Conservation (phyloP, 2,329 filamentous ascomycete genomes). For the Salinomyces thailandicus region DNA sequence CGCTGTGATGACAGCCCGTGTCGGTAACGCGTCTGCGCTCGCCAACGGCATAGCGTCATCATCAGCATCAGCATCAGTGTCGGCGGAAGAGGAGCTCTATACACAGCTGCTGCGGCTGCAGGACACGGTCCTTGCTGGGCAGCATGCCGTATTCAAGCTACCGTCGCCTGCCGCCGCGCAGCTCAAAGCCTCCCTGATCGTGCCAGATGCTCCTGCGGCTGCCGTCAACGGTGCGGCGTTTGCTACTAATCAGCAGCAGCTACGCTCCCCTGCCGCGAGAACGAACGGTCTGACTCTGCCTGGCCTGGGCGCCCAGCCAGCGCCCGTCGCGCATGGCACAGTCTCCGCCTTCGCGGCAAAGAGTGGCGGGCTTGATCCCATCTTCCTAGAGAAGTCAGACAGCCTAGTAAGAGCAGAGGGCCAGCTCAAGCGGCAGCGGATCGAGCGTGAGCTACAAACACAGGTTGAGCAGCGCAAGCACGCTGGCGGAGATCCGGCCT, state of each 20-base stretch:
- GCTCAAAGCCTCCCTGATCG: constrained; percentile 16
- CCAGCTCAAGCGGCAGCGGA: constrained; percentile 64
- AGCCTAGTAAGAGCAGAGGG: constrained; percentile 73
- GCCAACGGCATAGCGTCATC: constrained; percentile 8
- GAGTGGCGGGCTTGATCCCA: constrained; percentile 57
- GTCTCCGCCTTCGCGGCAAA: neutral
- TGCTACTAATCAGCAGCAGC: constrained; percentile 16
- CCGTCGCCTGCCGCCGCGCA: constrained; percentile 41
- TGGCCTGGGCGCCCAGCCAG: constrained; percentile 12
- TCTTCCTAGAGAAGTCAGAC: constrained; percentile 77
- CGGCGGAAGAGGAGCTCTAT: constrained; percentile 41
- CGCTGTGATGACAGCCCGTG: constrained; percentile 6
- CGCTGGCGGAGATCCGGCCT: constrained; percentile 38
- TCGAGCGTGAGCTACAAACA: constrained; percentile 68
- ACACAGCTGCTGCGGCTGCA: constrained; percentile 70
- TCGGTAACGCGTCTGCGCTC: constrained; percentile 3
- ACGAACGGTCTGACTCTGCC: constrained; percentile 11
- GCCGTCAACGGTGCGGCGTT: constrained; percentile 11
- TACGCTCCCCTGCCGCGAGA: constrained; percentile 6
- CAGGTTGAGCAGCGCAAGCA: constrained; percentile 57
- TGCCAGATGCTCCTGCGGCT: constrained; percentile 4
- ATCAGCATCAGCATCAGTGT: constrained; percentile 13
- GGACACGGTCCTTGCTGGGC: constrained; percentile 70
- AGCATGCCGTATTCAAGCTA: constrained; percentile 53
- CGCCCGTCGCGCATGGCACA: constrained; percentile 5